phyloP scores from a whole-genome alignment of 2,329 filamentous ascomycete species.

The Macrophomina tecta region DNA sequence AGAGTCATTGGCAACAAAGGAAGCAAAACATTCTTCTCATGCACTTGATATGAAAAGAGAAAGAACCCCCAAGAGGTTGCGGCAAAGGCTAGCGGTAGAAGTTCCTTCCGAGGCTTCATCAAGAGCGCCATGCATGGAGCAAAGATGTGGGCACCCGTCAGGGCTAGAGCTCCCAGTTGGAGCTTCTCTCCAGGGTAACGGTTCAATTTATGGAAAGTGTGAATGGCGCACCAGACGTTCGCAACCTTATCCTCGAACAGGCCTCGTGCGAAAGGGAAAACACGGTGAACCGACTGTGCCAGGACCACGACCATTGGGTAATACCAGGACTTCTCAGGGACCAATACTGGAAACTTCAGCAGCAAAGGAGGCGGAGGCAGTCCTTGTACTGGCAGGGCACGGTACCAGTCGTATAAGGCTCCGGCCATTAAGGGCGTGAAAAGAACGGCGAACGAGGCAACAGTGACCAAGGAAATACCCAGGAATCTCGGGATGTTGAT shows the following conservation, averaged over 20 bases:
- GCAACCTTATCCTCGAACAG: slow-evolving; percentile 99
- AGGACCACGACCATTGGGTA: slow-evolving; percentile 80
- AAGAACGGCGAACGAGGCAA: slow-evolving; percentile 74
- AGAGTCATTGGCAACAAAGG: slow-evolving; percentile 94
- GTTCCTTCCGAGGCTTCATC: slow-evolving; percentile 74
- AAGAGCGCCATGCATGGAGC: slow-evolving; percentile 83
- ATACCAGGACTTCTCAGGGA: slow-evolving; percentile 68
- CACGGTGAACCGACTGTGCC: slow-evolving; percentile 83
- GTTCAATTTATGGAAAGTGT: slow-evolving; percentile 86
- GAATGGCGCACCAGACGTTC: slow-evolving; percentile 95
- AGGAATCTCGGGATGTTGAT: slow-evolving; percentile 72
- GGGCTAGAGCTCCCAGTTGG: slow-evolving; percentile 74
- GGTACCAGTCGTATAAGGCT: slow-evolving; percentile 70
- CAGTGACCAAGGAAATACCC: slow-evolving; percentile 75
- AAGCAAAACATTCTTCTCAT: slow-evolving; percentile 95
- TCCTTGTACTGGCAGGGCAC: slow-evolving; percentile 64
- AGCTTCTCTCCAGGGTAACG: slow-evolving; percentile 73
- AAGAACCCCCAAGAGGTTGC: slow-evolving; percentile 96
- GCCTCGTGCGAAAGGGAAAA: slow-evolving; percentile 95
- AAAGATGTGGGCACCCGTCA: slow-evolving; percentile 77
- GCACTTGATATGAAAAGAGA: slow-evolving; percentile 95
- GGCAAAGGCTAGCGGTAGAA: slow-evolving; percentile 81
- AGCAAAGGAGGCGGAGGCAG: slow-evolving; percentile 67
- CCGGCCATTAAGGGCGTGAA: slow-evolving; percentile 77
- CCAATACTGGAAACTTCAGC: slow-evolving; percentile 64